A percentile compares a stretch with the other conserved stretches of the same genome.
These are phyloP conservation scores for Westerdykella sp. DNA, from an alignment of 2,329 filamentous ascomycete species.

Conservation along the genomic window DNA sequence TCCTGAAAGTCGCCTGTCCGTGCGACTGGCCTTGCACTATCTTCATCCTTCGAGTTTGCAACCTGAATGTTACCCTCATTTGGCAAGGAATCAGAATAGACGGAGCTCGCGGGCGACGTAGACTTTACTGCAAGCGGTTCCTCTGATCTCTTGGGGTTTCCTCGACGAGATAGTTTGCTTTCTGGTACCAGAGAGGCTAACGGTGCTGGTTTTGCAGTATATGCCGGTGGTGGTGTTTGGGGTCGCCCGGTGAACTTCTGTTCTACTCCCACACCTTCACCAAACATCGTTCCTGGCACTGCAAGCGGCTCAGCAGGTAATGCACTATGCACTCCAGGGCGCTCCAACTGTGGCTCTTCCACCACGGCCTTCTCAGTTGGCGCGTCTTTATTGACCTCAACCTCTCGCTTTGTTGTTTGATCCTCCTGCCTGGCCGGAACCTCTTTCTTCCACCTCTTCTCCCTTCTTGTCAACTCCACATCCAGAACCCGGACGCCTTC, in stretches of 20 bases:
- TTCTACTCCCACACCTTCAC: not conserved
- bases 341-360: conserved; percentile 11
- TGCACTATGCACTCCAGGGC: conserved; percentile 11
- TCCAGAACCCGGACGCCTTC: conserved; percentile 49
- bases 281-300: too few relatives aligned
- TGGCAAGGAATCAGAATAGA: too few relatives aligned
- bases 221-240: conserved; percentile 22
- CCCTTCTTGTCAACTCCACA: conserved; percentile 49
- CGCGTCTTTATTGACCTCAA: conserved; percentile 19
- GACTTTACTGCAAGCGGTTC: too few relatives aligned
- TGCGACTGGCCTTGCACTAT: too few relatives aligned
- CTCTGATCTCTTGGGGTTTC: too few relatives aligned
- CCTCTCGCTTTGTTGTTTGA: conserved; percentile 26
- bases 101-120: too few relatives aligned
- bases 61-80: too few relatives aligned
- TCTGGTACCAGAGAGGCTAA: not conserved
- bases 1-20: too few relatives aligned
- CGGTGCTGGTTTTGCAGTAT: conserved; percentile 2
- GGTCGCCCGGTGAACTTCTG: conserved; percentile 9
- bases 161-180: not conserved
- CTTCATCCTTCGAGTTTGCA: too few relatives aligned
- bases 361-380: conserved; percentile 22
- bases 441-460: conserved; percentile 41
- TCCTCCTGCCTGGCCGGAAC: conserved; percentile 18
- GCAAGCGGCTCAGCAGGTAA: not conserved